Conservation (phyloP, 2,329 filamentous ascomycete species). For the Dothistroma pini region DNA sequence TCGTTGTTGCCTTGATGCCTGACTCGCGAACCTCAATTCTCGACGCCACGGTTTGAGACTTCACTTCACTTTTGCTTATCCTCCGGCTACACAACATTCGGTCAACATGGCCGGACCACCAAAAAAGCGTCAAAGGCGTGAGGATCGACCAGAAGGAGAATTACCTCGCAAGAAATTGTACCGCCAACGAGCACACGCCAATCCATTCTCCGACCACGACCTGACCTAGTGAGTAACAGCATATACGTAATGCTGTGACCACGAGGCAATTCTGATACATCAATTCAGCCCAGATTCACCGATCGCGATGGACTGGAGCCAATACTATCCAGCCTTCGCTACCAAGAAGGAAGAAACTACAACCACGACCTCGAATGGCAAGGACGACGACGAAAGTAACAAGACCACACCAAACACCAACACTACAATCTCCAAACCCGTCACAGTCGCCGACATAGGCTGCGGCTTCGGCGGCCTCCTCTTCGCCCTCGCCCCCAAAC, state of each 20-base stretch:
- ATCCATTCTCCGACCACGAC: constrained; percentile 93
- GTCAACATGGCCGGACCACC: constrained; percentile 36
- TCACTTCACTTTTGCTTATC: background rate
- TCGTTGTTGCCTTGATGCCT: background rate
- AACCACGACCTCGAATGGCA: constrained; percentile 6
- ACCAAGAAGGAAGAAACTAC: constrained; percentile 24
- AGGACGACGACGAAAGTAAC: constrained; percentile 18
- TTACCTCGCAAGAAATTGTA: constrained; percentile 95
- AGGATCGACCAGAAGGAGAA: constrained; percentile 47
- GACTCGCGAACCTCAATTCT: background rate
- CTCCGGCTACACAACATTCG: background rate
- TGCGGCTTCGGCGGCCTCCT: constrained; percentile 93
- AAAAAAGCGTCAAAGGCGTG: constrained; percentile 45
- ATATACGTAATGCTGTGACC: background rate
- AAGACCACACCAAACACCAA: constrained; percentile 3
- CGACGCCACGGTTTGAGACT: background rate
- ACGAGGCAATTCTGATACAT: constrained; percentile 22
- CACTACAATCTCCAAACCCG: constrained; percentile 56
- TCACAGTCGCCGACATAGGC: constrained; percentile 94
- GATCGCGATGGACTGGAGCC: constrained; percentile 84
- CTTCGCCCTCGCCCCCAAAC: constrained; percentile 74
- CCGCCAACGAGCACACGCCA: constrained; percentile 92
- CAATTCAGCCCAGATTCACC: constrained; percentile 68
- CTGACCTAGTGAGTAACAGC: constrained; percentile 69
- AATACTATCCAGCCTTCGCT: constrained; percentile 70